These are phyloP conservation scores for Penicillium cataractarum DNA, from an alignment of 495 filamentous ascomycete species.

Conservation along the genomic window DNA sequence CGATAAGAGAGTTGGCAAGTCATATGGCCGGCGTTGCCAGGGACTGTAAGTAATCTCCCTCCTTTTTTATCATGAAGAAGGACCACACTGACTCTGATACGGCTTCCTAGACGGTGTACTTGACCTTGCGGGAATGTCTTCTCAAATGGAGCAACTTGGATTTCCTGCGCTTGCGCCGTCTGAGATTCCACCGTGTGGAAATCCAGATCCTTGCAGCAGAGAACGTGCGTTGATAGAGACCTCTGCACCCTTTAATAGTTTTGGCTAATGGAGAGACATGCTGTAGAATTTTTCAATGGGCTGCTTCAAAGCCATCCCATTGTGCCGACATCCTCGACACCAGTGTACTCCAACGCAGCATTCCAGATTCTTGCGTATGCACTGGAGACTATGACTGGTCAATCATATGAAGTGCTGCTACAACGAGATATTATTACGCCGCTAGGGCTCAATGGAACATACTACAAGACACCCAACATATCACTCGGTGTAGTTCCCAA, in stretches of 20 bases:
- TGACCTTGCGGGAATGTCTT: conserved; percentile 43
- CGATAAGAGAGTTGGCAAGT: conserved; percentile 54
- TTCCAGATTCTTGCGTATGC: conserved; percentile 61
- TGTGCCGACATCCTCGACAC: conserved; percentile 50
- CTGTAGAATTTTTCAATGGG: conserved; percentile 56
- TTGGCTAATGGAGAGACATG: conserved; percentile 3
- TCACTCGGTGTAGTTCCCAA: conserved; percentile 42
- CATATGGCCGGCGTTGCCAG: conserved; percentile 55
- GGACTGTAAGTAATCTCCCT: conserved; percentile 36
- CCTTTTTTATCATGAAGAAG: conserved; percentile 44
- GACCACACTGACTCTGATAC: conserved; percentile 43
- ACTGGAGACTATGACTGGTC: conserved; percentile 40
- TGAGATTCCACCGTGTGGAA: conserved; percentile 29
- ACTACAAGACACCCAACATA: conserved; percentile 33
- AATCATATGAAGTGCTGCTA: conserved; percentile 17
- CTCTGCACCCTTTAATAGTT: no score
- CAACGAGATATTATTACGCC: conserved; percentile 37
- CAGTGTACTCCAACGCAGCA: conserved; percentile 63
- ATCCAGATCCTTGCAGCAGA: conserved; percentile 25
- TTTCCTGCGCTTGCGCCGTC: conserved; percentile 35
- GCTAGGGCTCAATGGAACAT: conserved; percentile 43
- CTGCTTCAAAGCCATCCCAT: conserved; percentile 47
- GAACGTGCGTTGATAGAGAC: conserved; percentile 15
- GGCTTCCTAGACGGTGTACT: conserved; percentile 24
- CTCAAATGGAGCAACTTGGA: conserved; percentile 27